phyloP scores from a whole-genome alignment of 2,329 filamentous ascomycete genomes.

The Rutstroemia sp. region DNA sequence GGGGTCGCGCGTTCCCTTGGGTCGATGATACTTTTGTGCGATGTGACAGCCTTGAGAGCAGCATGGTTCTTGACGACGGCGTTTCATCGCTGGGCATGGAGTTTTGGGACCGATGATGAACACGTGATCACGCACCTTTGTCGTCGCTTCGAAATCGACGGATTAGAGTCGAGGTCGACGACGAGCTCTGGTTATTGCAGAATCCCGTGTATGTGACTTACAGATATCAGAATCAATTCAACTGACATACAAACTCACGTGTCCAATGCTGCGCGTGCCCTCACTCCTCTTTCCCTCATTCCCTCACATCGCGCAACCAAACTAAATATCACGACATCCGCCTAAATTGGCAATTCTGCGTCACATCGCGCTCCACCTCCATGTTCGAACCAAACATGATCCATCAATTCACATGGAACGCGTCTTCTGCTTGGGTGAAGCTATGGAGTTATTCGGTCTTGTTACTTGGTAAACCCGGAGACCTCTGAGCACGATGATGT shows the following conservation, averaged over 20 bases:
- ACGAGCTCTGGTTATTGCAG: background rate
- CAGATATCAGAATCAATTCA: background rate
- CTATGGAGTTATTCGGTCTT: background rate
- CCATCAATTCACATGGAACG: background rate
- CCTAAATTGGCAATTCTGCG: slow-evolving; percentile 12
- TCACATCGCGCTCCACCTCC: slow-evolving; percentile 13
- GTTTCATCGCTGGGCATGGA: background rate
- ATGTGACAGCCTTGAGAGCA: background rate
- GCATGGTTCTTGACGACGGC: background rate
- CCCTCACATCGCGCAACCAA: background rate
- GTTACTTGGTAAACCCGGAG: background rate
- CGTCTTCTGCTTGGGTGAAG: background rate
- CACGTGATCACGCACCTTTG: background rate
- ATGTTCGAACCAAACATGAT: background rate
- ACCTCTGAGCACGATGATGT: background rate
- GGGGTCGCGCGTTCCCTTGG: background rate
- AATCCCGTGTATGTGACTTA: background rate
- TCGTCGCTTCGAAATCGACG: background rate
- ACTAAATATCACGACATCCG: slow-evolving; percentile 19
- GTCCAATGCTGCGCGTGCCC: background rate
- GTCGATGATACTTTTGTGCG: background rate
- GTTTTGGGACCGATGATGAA: background rate
- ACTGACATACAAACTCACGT: background rate
- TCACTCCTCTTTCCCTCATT: background rate
- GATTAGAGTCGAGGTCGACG: background rate